Percentiles rank a stretch among this genome's conserved stretches.
Conservation (phyloP, 345 rosid genomes). For the Limnanthes douglasii region DNA sequence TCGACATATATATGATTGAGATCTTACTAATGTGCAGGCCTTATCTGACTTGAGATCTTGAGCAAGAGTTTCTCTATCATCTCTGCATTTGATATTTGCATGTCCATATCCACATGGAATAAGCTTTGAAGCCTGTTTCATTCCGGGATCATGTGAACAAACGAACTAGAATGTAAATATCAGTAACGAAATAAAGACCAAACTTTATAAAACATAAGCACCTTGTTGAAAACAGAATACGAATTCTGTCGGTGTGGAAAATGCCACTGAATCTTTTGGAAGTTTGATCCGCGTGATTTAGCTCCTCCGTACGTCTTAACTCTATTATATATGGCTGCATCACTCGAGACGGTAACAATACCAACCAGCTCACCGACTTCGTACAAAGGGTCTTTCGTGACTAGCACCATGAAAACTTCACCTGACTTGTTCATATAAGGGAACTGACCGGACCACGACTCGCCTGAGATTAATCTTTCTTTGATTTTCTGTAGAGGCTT, state of each 20-base stretch:
- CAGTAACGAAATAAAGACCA: conserved; percentile 2
- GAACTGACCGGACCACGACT: conserved; percentile 80
- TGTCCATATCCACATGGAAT: conserved; percentile 24
- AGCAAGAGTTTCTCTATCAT: conserved; percentile 14
- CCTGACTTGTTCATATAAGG: conserved; percentile 64
- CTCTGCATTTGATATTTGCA: conserved; percentile 14
- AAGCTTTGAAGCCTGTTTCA: conserved; percentile 45
- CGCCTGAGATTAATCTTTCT: conserved; percentile 30
- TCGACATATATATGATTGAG: no score
- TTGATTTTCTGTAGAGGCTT: conserved; percentile 22
- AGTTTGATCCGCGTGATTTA: conserved; percentile 20
- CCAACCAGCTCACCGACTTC: conserved; percentile 57
- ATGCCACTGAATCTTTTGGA: conserved; percentile 44
- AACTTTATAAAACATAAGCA: conserved; percentile 22
- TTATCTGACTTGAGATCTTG: conserved; percentile 23
- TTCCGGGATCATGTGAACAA: conserved; percentile 8
- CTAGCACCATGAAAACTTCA: conserved; percentile 49
- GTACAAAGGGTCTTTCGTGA: conserved; percentile 51
- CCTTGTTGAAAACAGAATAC: conserved; percentile 70
- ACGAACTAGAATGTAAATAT: conserved; percentile 3
- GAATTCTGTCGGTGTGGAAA: conserved; percentile 42
- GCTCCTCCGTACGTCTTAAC: conserved; percentile 16
- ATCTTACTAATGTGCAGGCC: conserved; percentile 38
- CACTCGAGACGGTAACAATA: conserved; percentile 58
- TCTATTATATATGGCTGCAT: conserved; percentile 36